A percentile compares a stretch with the other conserved stretches of the same genome.
phyloP scores from a whole-genome alignment of 2,329 filamentous ascomycete species.

The Colletotrichum tofieldiae region DNA sequence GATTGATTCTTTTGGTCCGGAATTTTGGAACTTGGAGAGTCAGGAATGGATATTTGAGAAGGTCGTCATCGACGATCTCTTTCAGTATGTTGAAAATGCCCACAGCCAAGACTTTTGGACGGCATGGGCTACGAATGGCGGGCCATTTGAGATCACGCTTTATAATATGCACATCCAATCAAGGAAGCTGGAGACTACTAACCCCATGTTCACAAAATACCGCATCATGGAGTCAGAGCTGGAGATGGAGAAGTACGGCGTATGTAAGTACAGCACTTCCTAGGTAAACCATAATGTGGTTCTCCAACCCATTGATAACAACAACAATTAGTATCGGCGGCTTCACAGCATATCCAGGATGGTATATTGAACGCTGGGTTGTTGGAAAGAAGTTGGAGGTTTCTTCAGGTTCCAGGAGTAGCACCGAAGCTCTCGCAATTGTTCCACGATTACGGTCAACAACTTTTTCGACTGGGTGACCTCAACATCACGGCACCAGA shows the following conservation, averaged over 20 bases:
- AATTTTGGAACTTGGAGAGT: slow-evolving; percentile 31
- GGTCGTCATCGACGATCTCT: slow-evolving; percentile 11
- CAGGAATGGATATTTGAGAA: slow-evolving; percentile 32
- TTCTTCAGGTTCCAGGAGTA: slow-evolving; percentile 2
- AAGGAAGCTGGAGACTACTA: slow-evolving; percentile 29
- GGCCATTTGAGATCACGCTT: slow-evolving; percentile 29
- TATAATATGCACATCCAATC: slow-evolving; percentile 31
- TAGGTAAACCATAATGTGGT: too few relatives aligned
- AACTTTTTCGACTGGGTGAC: slow-evolving; percentile 9
- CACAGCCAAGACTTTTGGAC: slow-evolving; percentile 34
- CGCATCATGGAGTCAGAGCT: slow-evolving; percentile 11
- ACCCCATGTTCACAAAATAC: slow-evolving; percentile 23
- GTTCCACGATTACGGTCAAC: slow-evolving; percentile 1
- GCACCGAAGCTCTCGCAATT: slow-evolving; percentile 13
- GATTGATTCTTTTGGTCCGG: slow-evolving; percentile 13
- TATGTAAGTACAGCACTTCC: slow-evolving; percentile 2
- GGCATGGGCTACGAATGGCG: slow-evolving; percentile 6
- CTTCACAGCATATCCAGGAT: not conserved
- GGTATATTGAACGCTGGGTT: not conserved
- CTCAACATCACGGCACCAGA: slow-evolving; percentile 21
- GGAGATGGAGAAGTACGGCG: slow-evolving; percentile 28
- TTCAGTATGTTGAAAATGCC: slow-evolving; percentile 10
- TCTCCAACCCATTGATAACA: not conserved
- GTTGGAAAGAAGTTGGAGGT: slow-evolving; percentile 11
- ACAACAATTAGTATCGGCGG: not conserved